Conservation (phyloP, 768 basidiomycete species). For the Mycena venus region DNA sequence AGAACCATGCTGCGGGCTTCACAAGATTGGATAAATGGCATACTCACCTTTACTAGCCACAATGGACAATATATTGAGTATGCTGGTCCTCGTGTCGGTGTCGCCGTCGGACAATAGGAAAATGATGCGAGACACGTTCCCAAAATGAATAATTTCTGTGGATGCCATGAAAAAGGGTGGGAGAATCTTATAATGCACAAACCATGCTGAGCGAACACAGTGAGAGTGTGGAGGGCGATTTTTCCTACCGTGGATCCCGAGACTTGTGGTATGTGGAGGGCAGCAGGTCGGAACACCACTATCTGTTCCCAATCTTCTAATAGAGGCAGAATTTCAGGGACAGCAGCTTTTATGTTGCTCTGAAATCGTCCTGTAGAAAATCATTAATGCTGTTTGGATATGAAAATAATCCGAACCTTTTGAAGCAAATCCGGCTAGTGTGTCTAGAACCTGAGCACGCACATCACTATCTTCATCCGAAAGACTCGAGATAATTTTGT, state of each 20-base stretch:
- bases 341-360: not conserved
- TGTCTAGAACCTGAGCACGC: not conserved
- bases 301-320: not conserved
- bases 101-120: constrained; percentile 1
- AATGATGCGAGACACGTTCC: not conserved
- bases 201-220: not conserved
- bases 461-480: not conserved
- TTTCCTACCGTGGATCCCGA: not conserved
- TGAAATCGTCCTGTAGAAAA: not conserved
- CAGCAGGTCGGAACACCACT: too few species aligned
- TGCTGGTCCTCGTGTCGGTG: not conserved
- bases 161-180: not conserved
- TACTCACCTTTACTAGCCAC: too few species aligned
- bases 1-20: too few species aligned
- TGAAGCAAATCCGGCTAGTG: not conserved
- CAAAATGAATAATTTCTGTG: not conserved
- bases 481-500: not conserved
- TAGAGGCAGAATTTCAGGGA: not conserved
- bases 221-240: not conserved
- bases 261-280: too few species aligned
- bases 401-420: not conserved
- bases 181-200: not conserved
- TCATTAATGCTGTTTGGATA: not conserved
- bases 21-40: too few species aligned
- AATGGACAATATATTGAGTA: constrained; percentile 4